These are phyloP conservation scores for Metschnikowia proteae DNA, from an alignment of 805 yeast species.

Conservation along the genomic window DNA sequence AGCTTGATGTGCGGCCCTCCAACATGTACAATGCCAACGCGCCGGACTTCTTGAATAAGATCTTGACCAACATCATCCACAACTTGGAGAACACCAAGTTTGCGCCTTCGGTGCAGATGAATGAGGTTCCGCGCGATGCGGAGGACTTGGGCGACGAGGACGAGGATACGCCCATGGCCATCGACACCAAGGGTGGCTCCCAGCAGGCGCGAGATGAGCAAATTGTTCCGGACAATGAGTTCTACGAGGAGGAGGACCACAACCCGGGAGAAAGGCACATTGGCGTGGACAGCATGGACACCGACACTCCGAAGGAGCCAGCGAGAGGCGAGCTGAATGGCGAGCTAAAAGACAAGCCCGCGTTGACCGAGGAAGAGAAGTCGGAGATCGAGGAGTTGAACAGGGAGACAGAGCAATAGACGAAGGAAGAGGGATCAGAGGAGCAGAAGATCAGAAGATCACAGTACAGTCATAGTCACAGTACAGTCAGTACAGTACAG, in stretches of 20 bases:
- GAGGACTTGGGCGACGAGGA: constrained; percentile 84
- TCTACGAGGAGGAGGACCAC: constrained; percentile 61
- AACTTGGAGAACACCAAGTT: constrained; percentile 87
- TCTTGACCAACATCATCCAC: constrained; percentile 68
- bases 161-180: constrained; percentile 75
- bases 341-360: constrained; percentile 6
- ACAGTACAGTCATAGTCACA: no score
- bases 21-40: constrained; percentile 96
- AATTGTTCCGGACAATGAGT: constrained; percentile 72
- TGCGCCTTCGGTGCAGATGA: constrained; percentile 96
- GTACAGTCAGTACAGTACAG: no score
- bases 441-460: no score
- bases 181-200: constrained; percentile 89
- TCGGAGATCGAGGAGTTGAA: constrained; percentile 37
- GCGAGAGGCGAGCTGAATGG: neutral
- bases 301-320: constrained; percentile 3
- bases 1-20: constrained; percentile 89
- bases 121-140: constrained; percentile 82
- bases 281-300: constrained; percentile 9
- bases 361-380: constrained; percentile 36
- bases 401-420: constrained; percentile 8
- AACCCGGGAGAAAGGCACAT: constrained; percentile 36
- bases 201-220: constrained; percentile 75
- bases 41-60: constrained; percentile 85
- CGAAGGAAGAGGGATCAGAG: neutral